These are phyloP conservation scores for Cladophialophora carrionii DNA, from an alignment of 2,329 filamentous ascomycete genomes.

Conservation along the genomic window DNA sequence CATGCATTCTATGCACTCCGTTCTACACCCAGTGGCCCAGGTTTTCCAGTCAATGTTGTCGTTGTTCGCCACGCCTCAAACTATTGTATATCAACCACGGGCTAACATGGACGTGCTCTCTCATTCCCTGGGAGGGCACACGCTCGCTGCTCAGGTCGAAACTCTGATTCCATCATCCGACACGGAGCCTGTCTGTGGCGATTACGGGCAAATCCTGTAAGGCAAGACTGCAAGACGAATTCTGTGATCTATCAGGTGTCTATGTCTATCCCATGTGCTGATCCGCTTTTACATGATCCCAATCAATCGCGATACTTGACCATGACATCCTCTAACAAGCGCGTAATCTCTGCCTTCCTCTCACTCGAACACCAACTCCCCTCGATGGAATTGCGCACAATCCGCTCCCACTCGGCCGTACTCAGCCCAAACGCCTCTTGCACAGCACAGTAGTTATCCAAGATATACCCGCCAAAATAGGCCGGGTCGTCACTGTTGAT, in stretches of 20 bases:
- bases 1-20: background rate
- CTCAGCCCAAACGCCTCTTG: slow-evolving; percentile 70
- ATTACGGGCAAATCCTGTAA: too few relatives aligned
- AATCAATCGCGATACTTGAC: slow-evolving; percentile 1
- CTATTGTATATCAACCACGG: background rate
- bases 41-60: background rate
- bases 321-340: slow-evolving; percentile 17
- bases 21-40: too few relatives aligned
- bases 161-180: background rate
- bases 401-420: slow-evolving; percentile 67
- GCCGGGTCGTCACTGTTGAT: slow-evolving; percentile 76
- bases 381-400: slow-evolving; percentile 64
- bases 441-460: slow-evolving; percentile 75
- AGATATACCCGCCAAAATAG: slow-evolving; percentile 75
- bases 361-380: slow-evolving; percentile 70
- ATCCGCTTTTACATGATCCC: background rate
- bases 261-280: background rate
- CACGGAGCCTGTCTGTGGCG: too few relatives aligned
- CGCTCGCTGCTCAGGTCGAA: slow-evolving; percentile 1
- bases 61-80: background rate
- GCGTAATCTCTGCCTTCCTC: slow-evolving; percentile 56
- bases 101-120: background rate
- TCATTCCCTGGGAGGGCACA: background rate
- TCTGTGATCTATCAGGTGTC: background rate
- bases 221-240: too few relatives aligned